Base-by-base conservation (phyloP, 2,329 filamentous ascomycete genomes). In the Penicillium sp. region DNA sequence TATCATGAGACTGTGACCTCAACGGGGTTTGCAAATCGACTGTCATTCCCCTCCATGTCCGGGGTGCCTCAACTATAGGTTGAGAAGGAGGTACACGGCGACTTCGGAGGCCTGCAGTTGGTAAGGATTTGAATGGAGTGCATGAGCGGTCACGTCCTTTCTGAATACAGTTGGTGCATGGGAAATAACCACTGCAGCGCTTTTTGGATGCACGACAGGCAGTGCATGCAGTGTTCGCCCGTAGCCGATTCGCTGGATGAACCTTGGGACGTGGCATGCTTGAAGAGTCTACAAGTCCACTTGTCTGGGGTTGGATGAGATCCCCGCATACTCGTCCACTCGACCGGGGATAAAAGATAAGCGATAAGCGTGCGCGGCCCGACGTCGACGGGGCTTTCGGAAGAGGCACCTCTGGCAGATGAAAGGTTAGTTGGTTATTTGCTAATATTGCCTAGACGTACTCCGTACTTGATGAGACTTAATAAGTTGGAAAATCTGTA, bases 231-330 rank as follows among this genome's bases (percentile, higher is more conserved):
- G 80, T 77, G 23, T 74, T 75, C 16, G 79, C 78, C 40, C 81
- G 75, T 55, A 78, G 76, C 5, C 81, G 77, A 58, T 82, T 77
- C 47, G 77, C 76, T 2, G 79, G 78, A 19, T 73, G 75, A 23
- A 83, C 79, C 61, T 78, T 82, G 13, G 80, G 80, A 23, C 81
- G 80, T 57, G 81, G 80, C 81, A 84, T 84, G 33, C 36, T 65
- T 58, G 54, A 40, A 36, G 38, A 45, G n/a, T 31, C 16, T 29
- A 27, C 10, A 19, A 49, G 23, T 25, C 27, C 15, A n/a, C 40
- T 15, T 52, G 53, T 55, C 47, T 39, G 31, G 58, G 58, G 56
- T 33, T 38, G 16, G 19, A 29, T 21, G 36, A 25, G 15, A 41
- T 51, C 54, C 52, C 50, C 51, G 36, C 45, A 53, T 7, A 31